phyloP scores from a whole-genome alignment of 148 eudicot species.

The Diospyros kaki region DNA sequence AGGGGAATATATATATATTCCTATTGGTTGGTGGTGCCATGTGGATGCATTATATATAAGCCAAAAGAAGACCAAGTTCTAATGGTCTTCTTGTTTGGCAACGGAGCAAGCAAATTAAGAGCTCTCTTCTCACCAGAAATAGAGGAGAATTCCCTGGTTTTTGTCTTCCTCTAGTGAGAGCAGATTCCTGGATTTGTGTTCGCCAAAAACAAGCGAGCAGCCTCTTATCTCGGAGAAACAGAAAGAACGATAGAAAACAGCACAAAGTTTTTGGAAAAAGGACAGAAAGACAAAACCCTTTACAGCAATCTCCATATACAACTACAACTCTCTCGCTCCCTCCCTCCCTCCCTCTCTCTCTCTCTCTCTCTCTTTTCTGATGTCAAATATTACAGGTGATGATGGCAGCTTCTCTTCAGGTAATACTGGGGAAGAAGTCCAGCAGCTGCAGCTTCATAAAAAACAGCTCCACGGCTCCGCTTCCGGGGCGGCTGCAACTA shows the following conservation, averaged over 20 bases:
- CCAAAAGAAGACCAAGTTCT: constrained; percentile 20
- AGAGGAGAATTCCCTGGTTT: constrained; percentile 25
- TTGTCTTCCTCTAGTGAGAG: constrained; percentile 23
- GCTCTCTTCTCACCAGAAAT: constrained; percentile 15
- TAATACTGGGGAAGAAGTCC: constrained; percentile 28
- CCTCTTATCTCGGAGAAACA: background rate
- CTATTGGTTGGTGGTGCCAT: no score
- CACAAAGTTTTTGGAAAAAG: background rate
- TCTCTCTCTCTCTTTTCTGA: background rate
- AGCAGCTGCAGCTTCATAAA: constrained; percentile 12
- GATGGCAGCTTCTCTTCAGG: constrained; percentile 53
- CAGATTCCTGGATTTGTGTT: constrained; percentile 21
- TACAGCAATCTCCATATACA: background rate
- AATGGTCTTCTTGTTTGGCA: constrained; percentile 8
- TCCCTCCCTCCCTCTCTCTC: background rate
- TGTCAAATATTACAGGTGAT: constrained; percentile 50
- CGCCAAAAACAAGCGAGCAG: constrained; percentile 9
- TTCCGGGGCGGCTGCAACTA: constrained; percentile 12
- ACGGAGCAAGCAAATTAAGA: background rate
- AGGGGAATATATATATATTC: no score
- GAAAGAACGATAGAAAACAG: background rate
- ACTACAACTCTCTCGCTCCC: no score
- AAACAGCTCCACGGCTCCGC: constrained; percentile 4
- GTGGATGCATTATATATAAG: constrained; percentile 10
- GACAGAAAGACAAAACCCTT: background rate